Base-by-base conservation (phyloP, 2,329 filamentous ascomycete species). In the Gaeumannomyces tritici region DNA sequence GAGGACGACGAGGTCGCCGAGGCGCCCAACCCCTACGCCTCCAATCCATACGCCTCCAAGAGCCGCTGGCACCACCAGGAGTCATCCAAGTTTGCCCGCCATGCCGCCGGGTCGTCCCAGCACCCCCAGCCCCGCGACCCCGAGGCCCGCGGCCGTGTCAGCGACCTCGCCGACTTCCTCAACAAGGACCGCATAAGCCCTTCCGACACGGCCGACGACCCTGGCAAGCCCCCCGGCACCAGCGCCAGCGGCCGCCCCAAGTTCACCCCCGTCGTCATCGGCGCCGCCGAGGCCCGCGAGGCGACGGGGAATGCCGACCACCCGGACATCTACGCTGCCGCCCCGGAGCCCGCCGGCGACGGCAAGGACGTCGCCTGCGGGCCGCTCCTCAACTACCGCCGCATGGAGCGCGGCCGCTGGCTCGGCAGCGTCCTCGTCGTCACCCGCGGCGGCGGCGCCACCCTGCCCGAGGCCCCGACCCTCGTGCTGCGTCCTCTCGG, bases 391-490 rank as follows among this genome's bases (percentile, higher is more conserved):
- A 93, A 93, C 75, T 93, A 92, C 73, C 82, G 88, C 66, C 83
- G 84, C 69, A 92, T 89, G 84, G 84, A 88, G 68, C 82, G 81
- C 31, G 78, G 78, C 54, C 76, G 75, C 55, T 98, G 93, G 93
- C 80, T 90, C 69, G 93, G 93, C 63, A 96, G 91, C 72, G 89
- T 96, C 9, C 77, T 97, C 68, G 78, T 97, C 60, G 91, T 97
- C 61, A 89, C 88, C 21, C 86, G 83, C 61, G 89, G 91, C 5
- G 89, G 89, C 28, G 86, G 82, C 63, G 75, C 84, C 69, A 77
- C 79, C 26, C 42, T 7, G 2, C 42, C 42, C 42, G 29, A 60
- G 57, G 77, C 82, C 65, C 85, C 96, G 55, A 79, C 80, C 29
- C 74, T 93, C 67, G 74, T 76, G 24, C 69, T 87, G 61, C 82